phyloP scores from a whole-genome alignment of 2,329 filamentous ascomycete genomes.

The Pseudogymnoascus destructans region DNA sequence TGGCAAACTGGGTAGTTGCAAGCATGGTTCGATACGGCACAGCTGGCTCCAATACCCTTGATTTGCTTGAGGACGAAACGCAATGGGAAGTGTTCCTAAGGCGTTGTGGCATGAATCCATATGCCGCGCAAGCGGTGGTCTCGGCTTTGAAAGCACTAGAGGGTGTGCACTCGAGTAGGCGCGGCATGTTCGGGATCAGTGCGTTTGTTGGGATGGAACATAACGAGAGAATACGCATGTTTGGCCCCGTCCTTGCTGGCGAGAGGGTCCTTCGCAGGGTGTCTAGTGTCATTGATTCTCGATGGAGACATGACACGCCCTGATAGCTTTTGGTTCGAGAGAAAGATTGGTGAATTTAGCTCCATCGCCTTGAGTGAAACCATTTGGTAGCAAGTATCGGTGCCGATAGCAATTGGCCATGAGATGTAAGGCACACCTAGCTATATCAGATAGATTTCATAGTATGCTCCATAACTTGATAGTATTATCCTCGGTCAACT shows the following conservation, averaged over 20 bases:
- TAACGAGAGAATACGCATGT: conserved; percentile 35
- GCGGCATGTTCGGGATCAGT: conserved; percentile 32
- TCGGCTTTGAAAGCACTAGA: conserved; percentile 31
- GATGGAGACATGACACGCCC: conserved; percentile 28
- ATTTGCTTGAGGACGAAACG: conserved; percentile 44
- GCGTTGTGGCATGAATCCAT: conserved; percentile 53
- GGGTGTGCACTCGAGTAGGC: conserved; percentile 15
- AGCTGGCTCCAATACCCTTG: conserved; percentile 12
- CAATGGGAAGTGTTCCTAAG: conserved; percentile 56
- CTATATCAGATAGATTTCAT: conserved; percentile 11
- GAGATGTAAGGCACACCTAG: neutral
- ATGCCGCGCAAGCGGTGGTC: conserved; percentile 54
- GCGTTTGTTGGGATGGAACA: conserved; percentile 44
- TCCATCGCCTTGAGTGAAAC: neutral
- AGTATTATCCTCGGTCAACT: conserved; percentile 29
- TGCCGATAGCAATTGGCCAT: conserved; percentile 9
- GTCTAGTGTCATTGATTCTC: conserved; percentile 36
- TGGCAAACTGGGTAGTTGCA: conserved; percentile 42
- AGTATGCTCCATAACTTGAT: conserved; percentile 35
- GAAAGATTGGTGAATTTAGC: neutral
- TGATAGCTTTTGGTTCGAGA: conserved; percentile 14
- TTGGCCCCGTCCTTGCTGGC: conserved; percentile 42
- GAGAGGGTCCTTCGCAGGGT: conserved; percentile 38
- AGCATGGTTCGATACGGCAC: conserved; percentile 36
- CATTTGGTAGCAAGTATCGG: neutral